These are phyloP conservation scores for Solanum appendiculatum DNA, from an alignment of 257 asterid species.

Conservation along the genomic window DNA sequence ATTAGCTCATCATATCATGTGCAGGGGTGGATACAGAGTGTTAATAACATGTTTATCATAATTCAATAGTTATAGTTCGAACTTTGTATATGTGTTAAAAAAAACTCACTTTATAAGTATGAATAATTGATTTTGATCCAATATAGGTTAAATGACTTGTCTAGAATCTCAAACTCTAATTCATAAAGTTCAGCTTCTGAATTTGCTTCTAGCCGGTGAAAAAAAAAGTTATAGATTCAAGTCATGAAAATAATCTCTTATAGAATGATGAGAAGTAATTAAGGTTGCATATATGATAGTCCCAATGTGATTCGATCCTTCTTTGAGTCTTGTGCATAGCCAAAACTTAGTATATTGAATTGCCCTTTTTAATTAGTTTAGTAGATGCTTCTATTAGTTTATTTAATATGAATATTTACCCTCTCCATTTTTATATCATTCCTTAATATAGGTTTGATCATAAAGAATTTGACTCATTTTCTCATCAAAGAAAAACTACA, in stretches of 20 bases:
- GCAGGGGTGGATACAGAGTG: neutral
- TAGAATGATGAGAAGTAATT: neutral
- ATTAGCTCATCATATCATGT: neutral
- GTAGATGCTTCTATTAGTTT: neutral
- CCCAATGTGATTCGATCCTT: neutral
- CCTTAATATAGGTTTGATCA: neutral
- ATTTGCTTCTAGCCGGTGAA: neutral
- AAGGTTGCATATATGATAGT: neutral
- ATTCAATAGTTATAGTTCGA: neutral
- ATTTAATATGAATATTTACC: neutral
- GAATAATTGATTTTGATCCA: neutral
- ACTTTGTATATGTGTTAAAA: neutral
- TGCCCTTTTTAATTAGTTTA: neutral
- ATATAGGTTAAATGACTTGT: neutral
- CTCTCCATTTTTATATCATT: neutral
- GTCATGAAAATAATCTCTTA: neutral
- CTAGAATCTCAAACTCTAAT: neutral
- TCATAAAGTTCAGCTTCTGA: neutral
- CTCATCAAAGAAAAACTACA: neutral
- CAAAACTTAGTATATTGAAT: accelerated
- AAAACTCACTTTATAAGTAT: neutral
- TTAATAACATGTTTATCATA: neutral
- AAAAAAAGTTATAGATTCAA: neutral
- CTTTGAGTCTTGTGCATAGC: neutral
- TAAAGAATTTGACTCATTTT: neutral